Conservation (phyloP, 1,284 basidiomycete species). For the Irpex rosettiformis region DNA sequence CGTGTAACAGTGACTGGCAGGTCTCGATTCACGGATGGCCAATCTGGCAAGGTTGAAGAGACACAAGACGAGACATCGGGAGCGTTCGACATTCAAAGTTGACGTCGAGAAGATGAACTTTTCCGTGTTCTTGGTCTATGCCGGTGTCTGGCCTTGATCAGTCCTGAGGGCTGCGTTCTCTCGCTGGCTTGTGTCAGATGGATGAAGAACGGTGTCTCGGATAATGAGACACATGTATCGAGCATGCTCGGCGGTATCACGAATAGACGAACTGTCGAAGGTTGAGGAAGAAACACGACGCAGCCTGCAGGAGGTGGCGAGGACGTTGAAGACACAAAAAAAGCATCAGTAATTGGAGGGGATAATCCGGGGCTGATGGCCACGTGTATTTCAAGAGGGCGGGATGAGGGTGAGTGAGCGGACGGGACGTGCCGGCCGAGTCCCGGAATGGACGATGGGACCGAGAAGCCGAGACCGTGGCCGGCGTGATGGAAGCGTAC, state of each 20-base stretch:
- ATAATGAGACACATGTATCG: not conserved
- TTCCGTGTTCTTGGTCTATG: not conserved
- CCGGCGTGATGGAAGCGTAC: slow-evolving; percentile 5
- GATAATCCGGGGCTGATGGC: not conserved
- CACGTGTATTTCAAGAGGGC: not conserved
- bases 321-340: not conserved
- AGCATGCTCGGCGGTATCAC: not conserved
- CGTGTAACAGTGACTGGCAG: not conserved
- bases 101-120: not conserved
- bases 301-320: not conserved
- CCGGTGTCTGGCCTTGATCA: not conserved
- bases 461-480: not conserved
- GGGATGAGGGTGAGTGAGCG: too few relatives aligned
- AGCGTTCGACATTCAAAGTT: not conserved
- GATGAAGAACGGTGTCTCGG: not conserved
- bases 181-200: too few relatives aligned
- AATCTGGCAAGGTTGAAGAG: not conserved
- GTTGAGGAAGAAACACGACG: not conserved
- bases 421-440: not conserved
- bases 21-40: not conserved
- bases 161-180: not conserved
- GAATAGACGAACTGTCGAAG: not conserved
- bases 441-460: not conserved
- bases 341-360: not conserved
- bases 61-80: not conserved